Conservation (phyloP, 805 yeast species). For the Hyphopichia homilentoma region DNA sequence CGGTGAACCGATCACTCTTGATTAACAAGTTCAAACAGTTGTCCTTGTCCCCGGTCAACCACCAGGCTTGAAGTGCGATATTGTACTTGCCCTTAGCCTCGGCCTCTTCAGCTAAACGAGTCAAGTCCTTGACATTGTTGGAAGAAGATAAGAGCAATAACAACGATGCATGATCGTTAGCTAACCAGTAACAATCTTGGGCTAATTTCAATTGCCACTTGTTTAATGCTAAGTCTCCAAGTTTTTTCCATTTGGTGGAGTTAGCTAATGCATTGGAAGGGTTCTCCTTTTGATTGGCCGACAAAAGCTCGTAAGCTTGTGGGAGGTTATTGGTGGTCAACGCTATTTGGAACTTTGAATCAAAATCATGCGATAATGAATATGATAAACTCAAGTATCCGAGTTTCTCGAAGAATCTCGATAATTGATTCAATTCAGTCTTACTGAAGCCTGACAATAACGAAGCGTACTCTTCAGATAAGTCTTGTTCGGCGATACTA, state of each 20-base stretch:
- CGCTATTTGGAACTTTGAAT: slow-evolving; percentile 90
- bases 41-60: slow-evolving; percentile 74
- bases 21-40: slow-evolving; percentile 63
- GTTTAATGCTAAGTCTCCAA: slow-evolving; percentile 82
- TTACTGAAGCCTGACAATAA: slow-evolving; percentile 59
- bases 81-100: slow-evolving; percentile 76
- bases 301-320: slow-evolving; percentile 58
- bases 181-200: slow-evolving; percentile 69
- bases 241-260: slow-evolving; percentile 72
- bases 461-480: slow-evolving; percentile 46
- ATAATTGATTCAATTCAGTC: slow-evolving; percentile 69
- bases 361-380: slow-evolving; percentile 77
- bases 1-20: slow-evolving; percentile 68
- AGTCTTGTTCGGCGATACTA: slow-evolving; percentile 49
- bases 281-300: slow-evolving; percentile 35
- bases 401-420: slow-evolving; percentile 92
- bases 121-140: slow-evolving; percentile 60
- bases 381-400: slow-evolving; percentile 83
- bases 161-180: slow-evolving; percentile 78
- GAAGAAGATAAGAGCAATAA: slow-evolving; percentile 79
- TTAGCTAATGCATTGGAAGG: slow-evolving; percentile 42
- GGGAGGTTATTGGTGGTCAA: slow-evolving; percentile 67
- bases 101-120: slow-evolving; percentile 62
- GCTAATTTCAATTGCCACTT: slow-evolving; percentile 83
- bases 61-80: slow-evolving; percentile 85